phyloP scores from a whole-genome alignment of 2,329 filamentous ascomycete genomes.

The Xylaria sp. region DNA sequence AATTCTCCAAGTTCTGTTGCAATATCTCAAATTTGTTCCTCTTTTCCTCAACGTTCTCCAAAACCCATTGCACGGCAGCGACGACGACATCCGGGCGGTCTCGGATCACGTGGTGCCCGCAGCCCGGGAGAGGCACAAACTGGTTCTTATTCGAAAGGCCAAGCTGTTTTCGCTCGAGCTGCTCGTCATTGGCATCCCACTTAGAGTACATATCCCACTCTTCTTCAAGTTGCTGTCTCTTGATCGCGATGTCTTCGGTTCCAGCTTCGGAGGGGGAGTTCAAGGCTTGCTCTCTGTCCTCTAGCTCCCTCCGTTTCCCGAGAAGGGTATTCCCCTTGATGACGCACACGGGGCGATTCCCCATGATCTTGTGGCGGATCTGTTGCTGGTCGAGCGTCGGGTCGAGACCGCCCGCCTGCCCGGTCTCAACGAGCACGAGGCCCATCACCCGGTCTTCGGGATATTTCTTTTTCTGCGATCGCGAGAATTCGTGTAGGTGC shows the following conservation, averaged over 20 bases:
- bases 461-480: not conserved
- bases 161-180: constrained; percentile 47
- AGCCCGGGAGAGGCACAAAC: constrained; percentile 44
- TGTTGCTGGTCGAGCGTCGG: constrained; percentile 40
- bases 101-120: constrained; percentile 46
- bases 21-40: not conserved
- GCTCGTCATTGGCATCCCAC: constrained; percentile 44
- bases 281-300: constrained; percentile 31
- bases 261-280: constrained; percentile 4
- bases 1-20: not conserved
- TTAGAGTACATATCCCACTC: constrained; percentile 40
- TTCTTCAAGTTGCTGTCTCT: constrained; percentile 14
- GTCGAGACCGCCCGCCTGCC: constrained; percentile 48
- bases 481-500: not conserved
- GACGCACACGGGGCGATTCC: constrained; percentile 44
- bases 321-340: constrained; percentile 45
- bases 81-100: constrained; percentile 45
- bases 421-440: constrained; percentile 48
- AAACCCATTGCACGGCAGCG: constrained; percentile 46
- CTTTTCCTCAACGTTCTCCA: constrained; percentile 33
- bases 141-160: constrained; percentile 37
- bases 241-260: constrained; percentile 12
- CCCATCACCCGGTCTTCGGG: constrained; percentile 36
- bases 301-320: constrained; percentile 39
- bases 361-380: constrained; percentile 37